Conservation (phyloP, 116 monocot species). For the Iris pallida region DNA sequence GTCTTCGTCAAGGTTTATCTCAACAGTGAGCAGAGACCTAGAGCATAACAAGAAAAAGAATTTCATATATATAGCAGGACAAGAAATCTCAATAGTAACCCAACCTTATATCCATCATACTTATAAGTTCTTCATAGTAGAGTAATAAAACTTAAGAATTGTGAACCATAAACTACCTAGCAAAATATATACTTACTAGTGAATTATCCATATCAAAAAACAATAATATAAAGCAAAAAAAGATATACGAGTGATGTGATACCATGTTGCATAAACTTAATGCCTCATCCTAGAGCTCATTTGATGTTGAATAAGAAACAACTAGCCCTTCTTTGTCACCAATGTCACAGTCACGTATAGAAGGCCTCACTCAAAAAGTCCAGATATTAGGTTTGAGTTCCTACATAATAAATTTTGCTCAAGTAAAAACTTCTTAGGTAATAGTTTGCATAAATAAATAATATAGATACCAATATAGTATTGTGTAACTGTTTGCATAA, state of each 20-base stretch:
- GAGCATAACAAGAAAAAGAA: too few species aligned
- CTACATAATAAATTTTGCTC: constrained; percentile 21
- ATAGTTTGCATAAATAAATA: background rate
- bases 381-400: constrained; percentile 82
- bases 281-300: constrained; percentile 48
- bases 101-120: constrained; percentile 81
- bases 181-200: too few species aligned
- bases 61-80: too few species aligned
- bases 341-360: constrained; percentile 28
- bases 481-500: constrained; percentile 74
- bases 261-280: constrained; percentile 60
- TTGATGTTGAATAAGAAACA: constrained; percentile 58
- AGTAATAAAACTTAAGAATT: background rate
- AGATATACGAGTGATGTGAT: too few species aligned
- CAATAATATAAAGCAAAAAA: too few species aligned
- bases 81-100: too few species aligned
- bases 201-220: background rate
- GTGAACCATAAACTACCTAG: background rate
- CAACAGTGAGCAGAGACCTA: too few species aligned
- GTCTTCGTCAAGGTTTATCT: too few species aligned
- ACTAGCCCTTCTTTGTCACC: constrained; percentile 13
- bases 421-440: background rate
- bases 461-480: constrained; percentile 59
- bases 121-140: constrained; percentile 40
- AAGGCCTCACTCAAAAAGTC: constrained; percentile 68